Evolutionary conservation across 2,329 filamentous ascomycete genomes (phyloP).

Genomic region (Fusarium neocosmosporiellum): DNA sequence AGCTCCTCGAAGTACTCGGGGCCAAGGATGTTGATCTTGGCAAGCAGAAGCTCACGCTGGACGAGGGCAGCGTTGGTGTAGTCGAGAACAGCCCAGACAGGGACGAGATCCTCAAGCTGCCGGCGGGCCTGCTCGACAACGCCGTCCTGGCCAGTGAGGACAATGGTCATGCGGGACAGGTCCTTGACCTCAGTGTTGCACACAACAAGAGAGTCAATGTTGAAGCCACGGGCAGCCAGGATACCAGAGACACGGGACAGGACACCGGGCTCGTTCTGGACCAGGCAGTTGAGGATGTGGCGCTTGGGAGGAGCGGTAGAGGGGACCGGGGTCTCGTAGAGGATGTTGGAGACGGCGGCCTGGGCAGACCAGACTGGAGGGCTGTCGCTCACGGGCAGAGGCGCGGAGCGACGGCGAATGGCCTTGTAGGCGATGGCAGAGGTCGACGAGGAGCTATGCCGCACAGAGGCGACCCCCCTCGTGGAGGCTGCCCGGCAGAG

Average conservation of each 20-base stretch:
- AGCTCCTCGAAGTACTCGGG: slow-evolving; percentile 99
- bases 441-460: slow-evolving; percentile 71
- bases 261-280: slow-evolving; percentile 98
- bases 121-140: slow-evolving; percentile 96
- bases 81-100: slow-evolving; percentile 97
- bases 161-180: slow-evolving; percentile 98
- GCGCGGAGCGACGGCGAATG: slow-evolving; percentile 88
- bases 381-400: slow-evolving; percentile 81
- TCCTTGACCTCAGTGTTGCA: slow-evolving; percentile 98
- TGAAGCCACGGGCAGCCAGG: slow-evolving; percentile 95
- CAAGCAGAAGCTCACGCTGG: slow-evolving; percentile 92
- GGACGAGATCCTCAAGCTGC: slow-evolving; percentile 95
- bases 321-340: slow-evolving; percentile 95
- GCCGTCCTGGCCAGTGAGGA: slow-evolving; percentile 93
- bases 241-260: slow-evolving; percentile 97
- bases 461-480: slow-evolving; percentile 46
- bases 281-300: slow-evolving; percentile 96
- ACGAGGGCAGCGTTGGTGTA: slow-evolving; percentile 94
- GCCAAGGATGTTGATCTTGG: slow-evolving; percentile 95
- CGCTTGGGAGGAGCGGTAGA: slow-evolving; percentile 88
- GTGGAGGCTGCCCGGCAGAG: slow-evolving; percentile 50
- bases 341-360: slow-evolving; percentile 95
- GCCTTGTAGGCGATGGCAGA: slow-evolving; percentile 98
- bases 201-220: slow-evolving; percentile 97
- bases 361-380: slow-evolving; percentile 88